Base-by-base conservation (phyloP, 2,329 filamentous ascomycete species). In the Emmonsia crescens region DNA sequence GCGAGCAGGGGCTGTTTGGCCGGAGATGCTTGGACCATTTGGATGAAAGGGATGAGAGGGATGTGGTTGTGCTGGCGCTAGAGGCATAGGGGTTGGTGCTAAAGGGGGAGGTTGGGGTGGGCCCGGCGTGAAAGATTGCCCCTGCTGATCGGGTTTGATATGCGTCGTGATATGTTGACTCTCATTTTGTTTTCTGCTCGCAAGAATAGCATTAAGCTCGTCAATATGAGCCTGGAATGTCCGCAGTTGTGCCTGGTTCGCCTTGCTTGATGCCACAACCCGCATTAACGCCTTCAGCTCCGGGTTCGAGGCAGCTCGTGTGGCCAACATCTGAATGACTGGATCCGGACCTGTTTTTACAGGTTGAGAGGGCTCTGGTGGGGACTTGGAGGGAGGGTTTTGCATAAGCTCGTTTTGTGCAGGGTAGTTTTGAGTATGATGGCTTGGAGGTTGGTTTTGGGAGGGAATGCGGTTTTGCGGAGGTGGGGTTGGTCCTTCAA, bases 281-380 rank as follows among this genome's bases (percentile, higher is more conserved):
- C 77, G 74, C 79, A 81, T 81, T 66, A 81, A 66, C 5, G 77
- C 77, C 64, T 80, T 81, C 42, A 81, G 67, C 56, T 78, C 76
- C 4, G 76, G 76, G 63, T 80, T 77, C 10, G 77, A 74, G 4
- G 78, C 78, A 29, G 79, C 79, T 64, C 77, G 72, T 9, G 78
- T 79, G n/a, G 79, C 79, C 56, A 81, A 71, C 77, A 80, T 80
- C 62, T 80, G 79, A 64, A 81, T 80, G 42, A 81, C 79, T 9
- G 79, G 79, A 63, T 81, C 79, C 10, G 77, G 73, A 55, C 76
- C 79, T 5, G 76, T 74, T 65, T 79, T 78, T 5, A 73, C 69
- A 36, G 74, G 73, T 51, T 65, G 66, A 9, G 64, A 67, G 31
- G 63, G 60, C 40, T 69, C 66, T 44, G 65, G 66, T 62, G 66